phyloP scores from a whole-genome alignment of 805 yeast species.

The Torulaspora maleeae region DNA sequence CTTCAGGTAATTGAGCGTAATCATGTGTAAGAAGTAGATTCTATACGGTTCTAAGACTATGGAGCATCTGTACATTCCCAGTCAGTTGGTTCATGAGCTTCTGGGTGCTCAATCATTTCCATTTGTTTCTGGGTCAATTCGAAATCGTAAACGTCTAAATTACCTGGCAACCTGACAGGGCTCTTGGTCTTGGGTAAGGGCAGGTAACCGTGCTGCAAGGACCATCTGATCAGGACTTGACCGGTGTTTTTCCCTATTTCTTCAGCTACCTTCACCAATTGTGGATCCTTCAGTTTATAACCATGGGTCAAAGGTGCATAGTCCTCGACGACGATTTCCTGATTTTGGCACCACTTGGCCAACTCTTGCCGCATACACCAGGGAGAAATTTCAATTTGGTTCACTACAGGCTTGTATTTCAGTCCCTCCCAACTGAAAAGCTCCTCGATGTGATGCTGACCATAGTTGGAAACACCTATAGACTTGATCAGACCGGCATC shows the following conservation, averaged over 20 bases:
- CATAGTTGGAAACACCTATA: constrained; percentile 78
- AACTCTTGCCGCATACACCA: constrained; percentile 69
- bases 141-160: constrained; percentile 53
- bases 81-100: constrained; percentile 65
- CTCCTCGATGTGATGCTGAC: constrained; percentile 54
- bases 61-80: constrained; percentile 71
- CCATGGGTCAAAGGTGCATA: constrained; percentile 77
- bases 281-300: constrained; percentile 50
- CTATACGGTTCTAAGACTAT: constrained; percentile 13
- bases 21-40: no score
- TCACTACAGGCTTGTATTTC: constrained; percentile 59
- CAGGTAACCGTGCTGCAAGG: constrained; percentile 63
- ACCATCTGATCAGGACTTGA: constrained; percentile 70
- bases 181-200: constrained; percentile 66
- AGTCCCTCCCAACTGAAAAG: constrained; percentile 53
- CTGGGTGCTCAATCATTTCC: constrained; percentile 43
- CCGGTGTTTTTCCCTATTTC: constrained; percentile 49
- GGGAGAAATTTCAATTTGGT: constrained; percentile 81
- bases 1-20: no score
- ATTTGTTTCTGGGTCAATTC: constrained; percentile 42
- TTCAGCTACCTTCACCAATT: constrained; percentile 45
- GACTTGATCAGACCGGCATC: constrained; percentile 53
- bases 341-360: constrained; percentile 51
- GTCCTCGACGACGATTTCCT: constrained; percentile 63
- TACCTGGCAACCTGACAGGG: constrained; percentile 47